phyloP scores from a whole-genome alignment of 164 flowering plant genomes.

The Piper betle region DNA sequence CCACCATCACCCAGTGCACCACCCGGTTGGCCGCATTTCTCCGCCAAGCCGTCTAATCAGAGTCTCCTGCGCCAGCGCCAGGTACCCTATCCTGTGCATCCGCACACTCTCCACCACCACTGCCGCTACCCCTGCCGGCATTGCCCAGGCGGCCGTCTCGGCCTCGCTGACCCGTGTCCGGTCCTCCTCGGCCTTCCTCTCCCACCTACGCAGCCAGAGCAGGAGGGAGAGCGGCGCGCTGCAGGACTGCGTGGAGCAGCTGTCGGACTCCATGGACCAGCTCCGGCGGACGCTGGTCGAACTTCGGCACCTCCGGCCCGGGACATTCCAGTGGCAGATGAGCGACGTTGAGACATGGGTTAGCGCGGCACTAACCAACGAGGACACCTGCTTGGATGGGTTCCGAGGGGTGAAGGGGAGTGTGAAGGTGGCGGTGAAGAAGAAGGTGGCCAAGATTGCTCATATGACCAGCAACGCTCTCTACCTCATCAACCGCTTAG shows the following conservation, averaged over 20 bases:
- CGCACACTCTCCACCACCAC: constrained; percentile 1
- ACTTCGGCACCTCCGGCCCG: constrained; percentile 30
- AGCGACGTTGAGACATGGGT: constrained; percentile 94
- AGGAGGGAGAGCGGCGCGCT: constrained; percentile 37
- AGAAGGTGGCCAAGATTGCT: constrained; percentile 34
- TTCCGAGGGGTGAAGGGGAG: constrained; percentile 30
- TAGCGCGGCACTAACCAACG: constrained; percentile 41
- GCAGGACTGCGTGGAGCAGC: constrained; percentile 52
- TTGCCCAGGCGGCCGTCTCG: constrained; percentile 45
- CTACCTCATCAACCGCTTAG: constrained; percentile 55
- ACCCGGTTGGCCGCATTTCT: no score
- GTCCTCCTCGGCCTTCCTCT: constrained; percentile 1
- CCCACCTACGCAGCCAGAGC: constrained; percentile 10
- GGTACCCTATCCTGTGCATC: neutral
- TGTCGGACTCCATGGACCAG: constrained; percentile 63
- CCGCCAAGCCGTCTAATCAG: neutral
- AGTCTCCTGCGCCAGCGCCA: constrained; percentile 2
- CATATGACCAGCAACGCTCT: constrained; percentile 71
- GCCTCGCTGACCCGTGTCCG: constrained; percentile 29
- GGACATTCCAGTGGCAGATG: constrained; percentile 47
- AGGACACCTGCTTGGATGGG: neutral
- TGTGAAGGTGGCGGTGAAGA: constrained; percentile 34
- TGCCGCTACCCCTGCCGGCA: constrained; percentile 28
- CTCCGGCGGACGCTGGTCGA: constrained; percentile 49
- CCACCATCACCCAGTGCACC: no score